Evolutionary conservation across 352 stramenopile genomes (phyloP).

Genomic region (Globisporangium echinulatum): DNA sequence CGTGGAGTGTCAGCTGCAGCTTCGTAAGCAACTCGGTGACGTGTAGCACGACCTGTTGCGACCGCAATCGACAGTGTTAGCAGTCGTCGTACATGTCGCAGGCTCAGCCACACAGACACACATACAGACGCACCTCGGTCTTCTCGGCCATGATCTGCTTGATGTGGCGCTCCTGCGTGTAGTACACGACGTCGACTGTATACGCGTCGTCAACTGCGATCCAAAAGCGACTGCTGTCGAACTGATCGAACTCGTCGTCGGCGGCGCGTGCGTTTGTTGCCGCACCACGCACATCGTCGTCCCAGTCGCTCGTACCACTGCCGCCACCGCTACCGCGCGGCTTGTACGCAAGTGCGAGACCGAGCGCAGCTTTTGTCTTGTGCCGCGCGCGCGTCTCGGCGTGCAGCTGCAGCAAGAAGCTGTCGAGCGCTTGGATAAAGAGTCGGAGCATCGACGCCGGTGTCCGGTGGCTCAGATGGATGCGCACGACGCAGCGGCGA

Average conservation of each 20-base stretch:
- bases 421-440: slow-evolving; percentile 75
- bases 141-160: slow-evolving; percentile 60
- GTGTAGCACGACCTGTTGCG: slow-evolving; percentile 40
- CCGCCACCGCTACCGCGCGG: slow-evolving; percentile 33
- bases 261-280: slow-evolving; percentile 19
- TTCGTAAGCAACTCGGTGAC: slow-evolving; percentile 49
- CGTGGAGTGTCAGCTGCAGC: slow-evolving; percentile 27
- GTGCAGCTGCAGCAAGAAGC: slow-evolving; percentile 36
- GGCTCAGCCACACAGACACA: neutral
- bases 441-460: slow-evolving; percentile 35
- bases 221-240: slow-evolving; percentile 42
- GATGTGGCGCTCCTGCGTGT: slow-evolving; percentile 61
- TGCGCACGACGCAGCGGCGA: slow-evolving; percentile 34
- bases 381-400: slow-evolving; percentile 18
- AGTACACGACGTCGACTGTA: slow-evolving; percentile 69
- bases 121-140: slow-evolving; percentile 39
- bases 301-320: slow-evolving; percentile 30
- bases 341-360: slow-evolving; percentile 35
- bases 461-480: slow-evolving; percentile 60
- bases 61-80: slow-evolving; percentile 2
- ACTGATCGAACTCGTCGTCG: slow-evolving; percentile 21
- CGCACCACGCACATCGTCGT: neutral
- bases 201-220: slow-evolving; percentile 66
- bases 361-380: slow-evolving; percentile 30
- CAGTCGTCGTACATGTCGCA: neutral